A percentile compares a stretch with the other conserved stretches of the same genome.
Conservation (phyloP, 2,329 filamentous ascomycete genomes). For the Chaetomiaceae sp. region DNA sequence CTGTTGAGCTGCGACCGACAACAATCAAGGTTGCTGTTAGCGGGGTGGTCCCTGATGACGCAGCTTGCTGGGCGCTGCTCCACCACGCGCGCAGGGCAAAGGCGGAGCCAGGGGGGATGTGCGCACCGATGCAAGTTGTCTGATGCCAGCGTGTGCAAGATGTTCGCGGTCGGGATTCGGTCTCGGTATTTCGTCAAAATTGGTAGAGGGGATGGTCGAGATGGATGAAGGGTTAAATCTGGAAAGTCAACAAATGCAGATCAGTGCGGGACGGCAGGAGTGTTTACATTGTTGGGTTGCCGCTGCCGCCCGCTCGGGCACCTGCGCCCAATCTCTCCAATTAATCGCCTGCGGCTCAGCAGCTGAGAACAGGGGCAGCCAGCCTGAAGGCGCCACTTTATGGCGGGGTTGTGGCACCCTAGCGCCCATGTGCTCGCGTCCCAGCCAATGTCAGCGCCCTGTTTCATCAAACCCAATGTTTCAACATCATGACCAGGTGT, state of each 20-base stretch:
- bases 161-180: not conserved
- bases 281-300: not conserved
- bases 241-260: not conserved
- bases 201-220: not conserved
- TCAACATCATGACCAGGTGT: too few species aligned
- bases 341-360: not conserved
- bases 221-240: too few species aligned
- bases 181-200: too few species aligned
- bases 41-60: slow-evolving; percentile 21
- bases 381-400: not conserved
- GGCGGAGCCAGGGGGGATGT: slow-evolving; percentile 8
- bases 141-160: slow-evolving; percentile 1
- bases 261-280: not conserved
- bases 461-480: too few species aligned
- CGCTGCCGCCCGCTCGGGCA: not conserved
- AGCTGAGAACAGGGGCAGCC: not conserved
- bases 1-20: slow-evolving; percentile 16
- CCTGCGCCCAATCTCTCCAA: slow-evolving; percentile 6
- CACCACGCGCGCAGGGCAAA: slow-evolving; percentile 6
- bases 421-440: too few species aligned
- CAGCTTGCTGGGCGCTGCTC: slow-evolving; percentile 12
- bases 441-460: too few species aligned
- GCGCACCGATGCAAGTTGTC: slow-evolving; percentile 14
- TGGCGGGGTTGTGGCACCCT: slow-evolving; percentile 9
- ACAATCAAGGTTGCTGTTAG: slow-evolving; percentile 14